Base-by-base conservation (phyloP, 345 rosid genomes). In the Eucalyptus regnans region DNA sequence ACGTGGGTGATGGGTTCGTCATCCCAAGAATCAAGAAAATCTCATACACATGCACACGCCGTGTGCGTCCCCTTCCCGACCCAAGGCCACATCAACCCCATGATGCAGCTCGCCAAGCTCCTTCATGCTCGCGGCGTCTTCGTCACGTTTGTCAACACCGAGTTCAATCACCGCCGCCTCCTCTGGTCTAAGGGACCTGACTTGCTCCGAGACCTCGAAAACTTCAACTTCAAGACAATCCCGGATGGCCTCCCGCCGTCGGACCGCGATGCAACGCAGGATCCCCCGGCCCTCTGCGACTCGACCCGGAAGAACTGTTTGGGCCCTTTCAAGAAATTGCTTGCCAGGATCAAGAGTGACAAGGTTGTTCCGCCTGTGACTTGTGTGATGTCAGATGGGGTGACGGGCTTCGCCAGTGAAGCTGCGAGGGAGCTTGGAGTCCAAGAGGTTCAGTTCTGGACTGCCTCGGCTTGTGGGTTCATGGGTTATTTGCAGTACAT, bases 81-180 rank as follows among this genome's bases (percentile, higher is more conserved):
- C 14, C 93, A 93, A 88, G 92, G 93, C 83, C 93, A 92, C 89
- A 44, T 92, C 23, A 91, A 84, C 88, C 92, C 94, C 48, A 46
- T 91, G 91, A 66, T 91, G 87, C 89, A 90, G 33, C 90, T 94
- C 4, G 93, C 95, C 41, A 92, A 92, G 88, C 93, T 94, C 43
- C 89, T 94, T 18, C 92, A 91, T 44, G 87, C 86, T 1, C 89
- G 7, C 76, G 93, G 93, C 48, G 88, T 94, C 86, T 86, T 90
- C 87, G 66, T 94, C 83, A 93, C 93, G 86, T 91, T 90, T 16
- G 91, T 93, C 64, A 90, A 90, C 91, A 91, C 91, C 1, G 91
- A 92, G 89, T 89, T 87, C 68, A 89, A 87, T 89, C 89, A 91
- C 44, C 43, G 46, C n/a, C 89, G 90, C 86, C 71, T 91, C 22